Conservation (phyloP, 768 basidiomycete species). For the Russula lepida region DNA sequence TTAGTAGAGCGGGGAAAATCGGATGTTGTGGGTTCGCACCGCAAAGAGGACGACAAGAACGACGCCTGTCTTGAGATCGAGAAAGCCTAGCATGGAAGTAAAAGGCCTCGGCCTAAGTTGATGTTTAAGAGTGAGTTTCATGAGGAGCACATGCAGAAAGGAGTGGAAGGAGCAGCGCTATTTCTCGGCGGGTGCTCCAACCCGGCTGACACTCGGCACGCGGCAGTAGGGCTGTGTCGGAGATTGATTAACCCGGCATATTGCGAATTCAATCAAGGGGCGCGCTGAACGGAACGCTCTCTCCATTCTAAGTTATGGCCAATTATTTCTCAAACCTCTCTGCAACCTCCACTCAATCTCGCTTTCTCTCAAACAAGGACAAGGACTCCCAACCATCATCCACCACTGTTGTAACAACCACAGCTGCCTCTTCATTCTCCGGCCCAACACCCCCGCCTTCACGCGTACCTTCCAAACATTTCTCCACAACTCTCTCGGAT, state of each 20-base stretch:
- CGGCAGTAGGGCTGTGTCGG: neutral
- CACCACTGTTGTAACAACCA: conserved; percentile 20
- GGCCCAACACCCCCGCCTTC: conserved; percentile 26
- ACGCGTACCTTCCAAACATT: conserved; percentile 62
- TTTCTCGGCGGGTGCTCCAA: neutral
- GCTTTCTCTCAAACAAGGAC: conserved; percentile 49
- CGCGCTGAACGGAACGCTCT: too few relatives aligned
- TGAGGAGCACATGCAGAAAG: conserved; percentile 25
- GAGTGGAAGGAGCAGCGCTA: neutral
- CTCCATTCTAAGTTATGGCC: conserved; percentile 36
- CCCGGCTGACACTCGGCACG: neutral
- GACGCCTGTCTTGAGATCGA: conserved; percentile 93
- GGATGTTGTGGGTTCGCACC: conserved; percentile 38
- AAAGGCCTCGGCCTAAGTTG: conserved; percentile 81
- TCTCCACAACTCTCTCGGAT: conserved; percentile 51
- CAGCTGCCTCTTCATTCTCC: conserved; percentile 13
- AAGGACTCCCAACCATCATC: conserved; percentile 17
- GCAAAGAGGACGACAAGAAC: conserved; percentile 84
- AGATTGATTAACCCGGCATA: neutral
- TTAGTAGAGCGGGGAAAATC: conserved; percentile 10
- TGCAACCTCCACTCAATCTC: conserved; percentile 48
- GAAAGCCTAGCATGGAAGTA: conserved; percentile 71
- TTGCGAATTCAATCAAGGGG: neutral
- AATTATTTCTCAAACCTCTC: conserved; percentile 83
- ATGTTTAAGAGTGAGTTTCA: conserved; percentile 77